phyloP scores from a whole-genome alignment of 345 rosid genomes.

The Citrus glauca region DNA sequence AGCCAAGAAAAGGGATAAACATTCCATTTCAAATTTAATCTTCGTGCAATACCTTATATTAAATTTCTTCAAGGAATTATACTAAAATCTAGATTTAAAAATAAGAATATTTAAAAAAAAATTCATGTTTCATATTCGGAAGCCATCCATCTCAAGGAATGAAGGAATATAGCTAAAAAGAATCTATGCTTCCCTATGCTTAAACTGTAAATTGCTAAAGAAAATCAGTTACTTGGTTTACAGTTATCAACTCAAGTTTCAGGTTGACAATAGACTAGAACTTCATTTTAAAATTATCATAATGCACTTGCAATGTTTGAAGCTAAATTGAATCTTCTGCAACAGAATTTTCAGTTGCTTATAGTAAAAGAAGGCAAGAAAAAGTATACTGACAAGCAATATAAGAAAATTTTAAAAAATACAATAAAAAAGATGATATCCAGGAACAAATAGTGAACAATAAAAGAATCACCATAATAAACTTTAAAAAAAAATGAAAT shows the following conservation, averaged over 20 bases:
- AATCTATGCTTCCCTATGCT: neutral
- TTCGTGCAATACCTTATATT: neutral
- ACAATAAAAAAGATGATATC: neutral
- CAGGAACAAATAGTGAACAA: neutral
- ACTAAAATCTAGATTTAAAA: neutral
- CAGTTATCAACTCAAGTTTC: neutral
- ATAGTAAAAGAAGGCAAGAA: neutral
- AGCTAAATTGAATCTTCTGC: neutral
- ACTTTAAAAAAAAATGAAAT: neutral
- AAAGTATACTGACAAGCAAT: slow-evolving; percentile 1
- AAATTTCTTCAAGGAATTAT: neutral
- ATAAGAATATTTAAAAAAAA: neutral
- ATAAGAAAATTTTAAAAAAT: neutral
- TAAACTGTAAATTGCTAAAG: neutral
- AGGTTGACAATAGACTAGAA: neutral
- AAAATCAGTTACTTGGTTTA: neutral
- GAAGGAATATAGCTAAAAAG: neutral
- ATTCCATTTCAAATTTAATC: neutral
- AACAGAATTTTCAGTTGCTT: neutral
- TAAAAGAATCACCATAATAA: neutral
- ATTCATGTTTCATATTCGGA: neutral
- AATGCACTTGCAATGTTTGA: neutral
- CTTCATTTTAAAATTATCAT: neutral
- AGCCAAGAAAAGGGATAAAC: neutral
- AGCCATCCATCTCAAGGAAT: slow-evolving; percentile 1